Evolutionary conservation across 2,329 filamentous ascomycete species (phyloP).

Genomic region (Pezicula neosporulosa): DNA sequence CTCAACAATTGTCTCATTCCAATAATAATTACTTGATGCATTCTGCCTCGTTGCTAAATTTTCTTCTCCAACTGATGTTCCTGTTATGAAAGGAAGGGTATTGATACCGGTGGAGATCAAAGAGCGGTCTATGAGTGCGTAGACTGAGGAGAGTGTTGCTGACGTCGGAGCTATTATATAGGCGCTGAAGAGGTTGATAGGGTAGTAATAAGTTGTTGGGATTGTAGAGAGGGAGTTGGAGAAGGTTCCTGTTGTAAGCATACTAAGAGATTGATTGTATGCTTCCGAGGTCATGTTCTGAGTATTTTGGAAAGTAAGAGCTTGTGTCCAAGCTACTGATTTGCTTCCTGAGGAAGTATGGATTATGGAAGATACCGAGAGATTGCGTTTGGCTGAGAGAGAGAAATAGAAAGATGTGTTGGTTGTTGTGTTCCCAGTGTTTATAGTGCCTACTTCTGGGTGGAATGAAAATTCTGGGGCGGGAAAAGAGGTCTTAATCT

Average conservation of each 20-base stretch:
- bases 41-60: constrained; percentile 23
- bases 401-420: constrained; percentile 28
- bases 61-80: constrained; percentile 12
- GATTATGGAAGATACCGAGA: constrained; percentile 26
- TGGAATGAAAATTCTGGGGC: constrained; percentile 21
- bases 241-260: constrained; percentile 25
- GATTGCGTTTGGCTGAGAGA: constrained; percentile 21
- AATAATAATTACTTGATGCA: constrained; percentile 28
- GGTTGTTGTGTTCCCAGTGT: constrained; percentile 17
- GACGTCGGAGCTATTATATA: constrained; percentile 27
- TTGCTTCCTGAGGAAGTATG: constrained; percentile 14
- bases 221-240: constrained; percentile 1
- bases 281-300: constrained; percentile 29
- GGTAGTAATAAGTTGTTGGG: constrained; percentile 24
- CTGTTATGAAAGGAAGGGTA: constrained; percentile 19
- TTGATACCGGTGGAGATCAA: constrained; percentile 21
- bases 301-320: constrained; percentile 26
- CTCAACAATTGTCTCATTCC: constrained; percentile 29
- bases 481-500: constrained; percentile 15
- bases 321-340: constrained; percentile 22
- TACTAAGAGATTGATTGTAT: constrained; percentile 27
- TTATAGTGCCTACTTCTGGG: constrained; percentile 17
- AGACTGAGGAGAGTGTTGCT: constrained; percentile 26
- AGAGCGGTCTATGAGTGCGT: constrained; percentile 27
- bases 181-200: constrained; percentile 29